A percentile compares a stretch with the other conserved stretches of the same genome.
Conservation (phyloP, 2,329 filamentous ascomycete genomes). For the Biscogniauxia sp. region DNA sequence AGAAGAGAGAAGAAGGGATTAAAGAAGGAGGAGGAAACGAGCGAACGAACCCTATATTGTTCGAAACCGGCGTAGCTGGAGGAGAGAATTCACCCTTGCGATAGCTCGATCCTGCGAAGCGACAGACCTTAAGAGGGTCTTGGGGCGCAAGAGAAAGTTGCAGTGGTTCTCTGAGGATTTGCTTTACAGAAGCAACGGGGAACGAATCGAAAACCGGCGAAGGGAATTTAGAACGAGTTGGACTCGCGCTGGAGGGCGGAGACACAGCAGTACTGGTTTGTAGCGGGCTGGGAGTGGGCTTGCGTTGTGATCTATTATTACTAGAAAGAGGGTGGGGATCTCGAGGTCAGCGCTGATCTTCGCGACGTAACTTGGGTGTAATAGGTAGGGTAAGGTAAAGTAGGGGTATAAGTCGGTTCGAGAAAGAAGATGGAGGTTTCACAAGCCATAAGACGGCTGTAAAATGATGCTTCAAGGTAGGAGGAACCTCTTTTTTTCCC, state of each 20-base stretch:
- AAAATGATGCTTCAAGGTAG: background rate
- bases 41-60: constrained; percentile 12
- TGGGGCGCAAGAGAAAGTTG: constrained; percentile 10
- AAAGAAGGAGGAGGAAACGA: constrained; percentile 4
- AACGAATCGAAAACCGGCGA: constrained; percentile 28
- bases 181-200: constrained; percentile 25
- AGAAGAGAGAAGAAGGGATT: too few species aligned
- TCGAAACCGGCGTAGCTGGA: constrained; percentile 22
- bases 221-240: constrained; percentile 36
- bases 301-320: constrained; percentile 45
- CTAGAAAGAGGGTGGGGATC: constrained; percentile 23
- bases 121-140: constrained; percentile 8
- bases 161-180: constrained; percentile 10
- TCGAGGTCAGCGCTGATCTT: constrained; percentile 32
- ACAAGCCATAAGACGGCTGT: background rate
- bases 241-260: constrained; percentile 42
- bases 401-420: background rate
- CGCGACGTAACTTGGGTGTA: constrained; percentile 13
- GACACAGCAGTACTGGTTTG: constrained; percentile 43
- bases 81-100: constrained; percentile 20
- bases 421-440: constrained; percentile 2
- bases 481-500: background rate
- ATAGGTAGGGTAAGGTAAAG: too few species aligned
- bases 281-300: constrained; percentile 49
- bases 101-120: constrained; percentile 8